These are phyloP conservation scores for Cymbomonas tetramitiformis DNA, from an alignment of 139 green algal species.

Conservation along the genomic window DNA sequence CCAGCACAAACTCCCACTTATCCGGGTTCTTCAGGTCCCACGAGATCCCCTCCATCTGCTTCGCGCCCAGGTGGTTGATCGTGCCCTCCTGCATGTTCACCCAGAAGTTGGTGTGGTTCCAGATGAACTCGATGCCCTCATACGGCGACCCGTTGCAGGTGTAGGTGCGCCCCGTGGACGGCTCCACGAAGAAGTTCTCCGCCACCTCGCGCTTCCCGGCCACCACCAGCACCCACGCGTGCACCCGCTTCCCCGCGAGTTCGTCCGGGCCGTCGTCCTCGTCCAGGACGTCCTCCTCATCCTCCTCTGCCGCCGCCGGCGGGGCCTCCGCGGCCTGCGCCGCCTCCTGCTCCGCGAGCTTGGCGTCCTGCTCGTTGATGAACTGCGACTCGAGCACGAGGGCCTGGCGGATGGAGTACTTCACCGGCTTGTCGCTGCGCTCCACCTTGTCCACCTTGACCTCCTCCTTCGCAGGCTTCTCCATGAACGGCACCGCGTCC, in stretches of 20 bases:
- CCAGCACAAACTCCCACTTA: constrained; percentile 56
- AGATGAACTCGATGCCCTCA: constrained; percentile 53
- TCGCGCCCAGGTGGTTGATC: neutral
- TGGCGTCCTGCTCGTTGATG: neutral
- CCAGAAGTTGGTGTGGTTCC: constrained; percentile 51
- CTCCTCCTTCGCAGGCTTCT: neutral
- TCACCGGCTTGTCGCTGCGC: neutral
- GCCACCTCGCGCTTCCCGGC: constrained; percentile 42
- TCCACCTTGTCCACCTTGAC: neutral
- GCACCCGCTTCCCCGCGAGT: constrained; percentile 30
- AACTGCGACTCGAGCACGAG: neutral
- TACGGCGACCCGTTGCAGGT: constrained; percentile 40
- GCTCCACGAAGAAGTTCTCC: constrained; percentile 53
- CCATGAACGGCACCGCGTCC: constrained; percentile 8
- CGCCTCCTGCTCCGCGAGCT: neutral
- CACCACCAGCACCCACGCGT: constrained; percentile 67
- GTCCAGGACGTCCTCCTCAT: neutral
- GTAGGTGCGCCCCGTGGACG: constrained; percentile 43
- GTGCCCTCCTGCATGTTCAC: constrained; percentile 48
- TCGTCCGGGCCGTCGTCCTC: neutral
- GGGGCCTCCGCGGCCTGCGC: neutral
- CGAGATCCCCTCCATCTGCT: neutral
- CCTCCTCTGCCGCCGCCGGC: neutral
- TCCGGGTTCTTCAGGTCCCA: constrained; percentile 22
- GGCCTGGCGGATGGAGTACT: neutral